Evolutionary conservation across 495 filamentous ascomycete genomes (phyloP), one percentile per base, ranked within the genome.

Genomic region (Penicillium samsonianum): DNA sequence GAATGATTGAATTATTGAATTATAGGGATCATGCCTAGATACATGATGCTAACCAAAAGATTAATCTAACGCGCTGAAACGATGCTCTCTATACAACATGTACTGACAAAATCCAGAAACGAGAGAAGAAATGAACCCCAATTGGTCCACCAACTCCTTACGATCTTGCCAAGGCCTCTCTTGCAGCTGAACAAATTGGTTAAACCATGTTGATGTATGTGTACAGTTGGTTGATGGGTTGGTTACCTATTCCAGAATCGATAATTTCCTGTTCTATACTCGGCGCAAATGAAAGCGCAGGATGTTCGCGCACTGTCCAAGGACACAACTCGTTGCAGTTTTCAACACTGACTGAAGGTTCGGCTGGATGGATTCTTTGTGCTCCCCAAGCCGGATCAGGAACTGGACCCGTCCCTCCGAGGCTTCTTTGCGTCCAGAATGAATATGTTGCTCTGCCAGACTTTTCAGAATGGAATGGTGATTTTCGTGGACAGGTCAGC

Each of bases 281-380:
- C 9, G 76, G 76, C 11, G 75, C 50, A 43, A 72, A 69, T 6
- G 59, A 57, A 5, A 69, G 70, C 8, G 71, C 67, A 25, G 76
- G 75, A 43, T 78, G 76, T 50, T 75, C 72, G 20, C 74, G 70
- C 4, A 78, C 60, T 4, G 75, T 77, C 75, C 75, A 79, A 5
- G 75, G 75, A 54, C 75, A 78, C 14, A 76, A 64, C 62, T 76
- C 73, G 57, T 70, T 72, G 63, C 73, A 78, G 48, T 74, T 77
- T n/a, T 75, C 70, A 55, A 73, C 58, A 48, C 68, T 61, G 19
- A 76, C 62, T 5, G 69, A 58, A 0, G 68, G 64, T 42, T 74
- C 74, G 8, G 72, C 73, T 2, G 77, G 77, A 50, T 79, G 77
- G 9, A 78, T 76, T 44, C 77, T 65, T 53, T 78, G 75, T 11